phyloP scores from a whole-genome alignment of 257 asterid species.

The Avicennia marina region DNA sequence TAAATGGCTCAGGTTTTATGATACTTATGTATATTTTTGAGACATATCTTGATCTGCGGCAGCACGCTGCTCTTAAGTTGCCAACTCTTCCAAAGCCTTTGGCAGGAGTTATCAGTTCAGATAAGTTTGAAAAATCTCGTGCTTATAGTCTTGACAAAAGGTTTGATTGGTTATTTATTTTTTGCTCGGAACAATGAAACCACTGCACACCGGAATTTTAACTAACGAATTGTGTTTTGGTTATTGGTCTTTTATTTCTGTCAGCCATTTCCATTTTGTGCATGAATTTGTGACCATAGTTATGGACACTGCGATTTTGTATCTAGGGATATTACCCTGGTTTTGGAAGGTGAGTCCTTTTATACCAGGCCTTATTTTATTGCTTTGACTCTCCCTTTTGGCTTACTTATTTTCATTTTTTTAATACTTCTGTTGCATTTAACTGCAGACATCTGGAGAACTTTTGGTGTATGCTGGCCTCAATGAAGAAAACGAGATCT shows the following conservation, averaged over 20 bases:
- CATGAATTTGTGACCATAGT: slow-evolving; percentile 78
- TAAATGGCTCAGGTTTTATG: slow-evolving; percentile 82
- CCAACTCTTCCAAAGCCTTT: slow-evolving; percentile 86
- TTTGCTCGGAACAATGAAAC: background rate
- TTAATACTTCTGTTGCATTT: slow-evolving; percentile 12
- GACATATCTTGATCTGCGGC: slow-evolving; percentile 84
- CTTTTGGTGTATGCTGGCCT: slow-evolving; percentile 57
- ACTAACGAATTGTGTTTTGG: slow-evolving; percentile 16
- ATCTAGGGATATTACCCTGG: slow-evolving; percentile 84
- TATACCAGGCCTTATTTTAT: background rate
- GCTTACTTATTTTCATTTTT: slow-evolving; percentile 6
- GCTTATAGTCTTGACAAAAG: slow-evolving; percentile 97
- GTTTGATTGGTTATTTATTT: slow-evolving; percentile 29
- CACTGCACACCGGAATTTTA: background rate
- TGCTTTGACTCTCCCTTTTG: slow-evolving; percentile 12
- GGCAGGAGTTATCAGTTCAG: slow-evolving; percentile 85
- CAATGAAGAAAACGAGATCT: slow-evolving; percentile 73
- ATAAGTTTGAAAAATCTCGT: slow-evolving; percentile 87
- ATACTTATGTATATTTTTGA: slow-evolving; percentile 74
- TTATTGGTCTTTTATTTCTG: slow-evolving; percentile 11
- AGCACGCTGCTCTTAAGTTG: slow-evolving; percentile 77
- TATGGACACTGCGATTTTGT: slow-evolving; percentile 81
- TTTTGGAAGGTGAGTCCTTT: slow-evolving; percentile 80
- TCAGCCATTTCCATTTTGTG: slow-evolving; percentile 81
- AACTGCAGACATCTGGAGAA: slow-evolving; percentile 73